Evolutionary conservation across 805 yeast species (phyloP).

Genomic region (Starmera dryadoides): DNA sequence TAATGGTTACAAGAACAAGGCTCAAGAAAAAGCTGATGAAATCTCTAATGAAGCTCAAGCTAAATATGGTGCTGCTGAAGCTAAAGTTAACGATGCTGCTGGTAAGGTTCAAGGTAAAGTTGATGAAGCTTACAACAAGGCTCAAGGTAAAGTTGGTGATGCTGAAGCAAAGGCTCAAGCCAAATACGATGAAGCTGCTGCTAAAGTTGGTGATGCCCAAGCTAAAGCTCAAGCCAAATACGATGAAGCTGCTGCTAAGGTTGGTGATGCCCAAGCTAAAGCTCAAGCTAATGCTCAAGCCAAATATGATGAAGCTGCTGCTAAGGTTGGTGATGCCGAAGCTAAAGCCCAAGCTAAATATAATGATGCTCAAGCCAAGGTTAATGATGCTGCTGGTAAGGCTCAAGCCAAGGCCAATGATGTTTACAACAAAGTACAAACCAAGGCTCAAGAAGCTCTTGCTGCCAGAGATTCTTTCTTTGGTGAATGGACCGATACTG

Average conservation of each 20-base stretch:
- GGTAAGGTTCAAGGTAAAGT: neutral
- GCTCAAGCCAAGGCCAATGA: neutral
- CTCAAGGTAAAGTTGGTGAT: slow-evolving; percentile 16
- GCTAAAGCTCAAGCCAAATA: neutral
- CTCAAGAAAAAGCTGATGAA: slow-evolving; percentile 17
- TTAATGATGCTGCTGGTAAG: slow-evolving; percentile 14
- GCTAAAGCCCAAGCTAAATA: neutral
- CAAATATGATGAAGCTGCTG: too few species aligned
- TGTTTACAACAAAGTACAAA: slow-evolving; percentile 5
- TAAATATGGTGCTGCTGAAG: too few species aligned
- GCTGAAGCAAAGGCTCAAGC: slow-evolving; percentile 19
- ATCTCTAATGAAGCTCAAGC: slow-evolving; percentile 19
- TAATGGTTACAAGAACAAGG: neutral
- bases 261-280: slow-evolving; percentile 15
- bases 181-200: too few species aligned
- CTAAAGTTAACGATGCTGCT: too few species aligned
- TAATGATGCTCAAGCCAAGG: neutral
- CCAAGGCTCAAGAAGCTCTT: slow-evolving; percentile 13
- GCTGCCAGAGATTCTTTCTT: slow-evolving; percentile 20
- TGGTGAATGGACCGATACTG: slow-evolving; percentile 35
- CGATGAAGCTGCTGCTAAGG: neutral
- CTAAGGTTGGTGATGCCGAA: too few species aligned
- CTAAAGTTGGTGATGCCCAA: too few species aligned
- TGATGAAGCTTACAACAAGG: neutral
- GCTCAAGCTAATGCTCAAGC: slow-evolving; percentile 19